phyloP scores from a whole-genome alignment of 1,139 yeast genomes.

The Scheffersomyces illinoinensis region DNA sequence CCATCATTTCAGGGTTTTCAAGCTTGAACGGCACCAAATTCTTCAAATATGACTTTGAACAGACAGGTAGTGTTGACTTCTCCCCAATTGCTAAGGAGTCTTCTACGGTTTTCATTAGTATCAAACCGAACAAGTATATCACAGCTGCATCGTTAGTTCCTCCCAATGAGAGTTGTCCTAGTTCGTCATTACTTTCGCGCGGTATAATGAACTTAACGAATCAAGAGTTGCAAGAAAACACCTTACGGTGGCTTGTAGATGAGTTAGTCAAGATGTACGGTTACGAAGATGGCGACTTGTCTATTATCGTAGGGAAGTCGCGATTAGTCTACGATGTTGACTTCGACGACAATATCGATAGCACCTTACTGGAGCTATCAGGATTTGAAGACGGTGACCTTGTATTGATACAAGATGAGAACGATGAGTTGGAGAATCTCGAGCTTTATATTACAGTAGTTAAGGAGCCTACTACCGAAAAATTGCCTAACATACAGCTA shows the following conservation, averaged over 20 bases:
- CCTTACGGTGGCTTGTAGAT: conserved; percentile 46
- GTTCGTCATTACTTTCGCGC: conserved; percentile 67
- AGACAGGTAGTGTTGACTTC: conserved; percentile 21
- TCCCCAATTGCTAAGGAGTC: conserved; percentile 20
- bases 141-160: conserved; percentile 59
- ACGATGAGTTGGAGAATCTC: conserved; percentile 63
- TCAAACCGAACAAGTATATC: conserved; percentile 67
- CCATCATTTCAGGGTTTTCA: conserved; percentile 88
- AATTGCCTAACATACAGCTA: conserved; percentile 26
- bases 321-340: conserved; percentile 81
- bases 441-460: conserved; percentile 59
- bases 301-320: conserved; percentile 60
- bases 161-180: conserved; percentile 71
- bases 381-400: conserved; percentile 62
- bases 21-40: conserved; percentile 64
- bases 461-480: conserved; percentile 9
- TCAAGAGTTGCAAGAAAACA: conserved; percentile 12
- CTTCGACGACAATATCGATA: conserved; percentile 73
- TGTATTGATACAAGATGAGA: conserved; percentile 76
- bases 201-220: conserved; percentile 26
- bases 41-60: conserved; percentile 27
- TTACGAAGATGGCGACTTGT: conserved; percentile 66
- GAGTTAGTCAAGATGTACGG: conserved; percentile 47
- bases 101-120: conserved; percentile 65
- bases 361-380: conserved; percentile 47